These are phyloP conservation scores for Cetradonia linearis DNA, from an alignment of 495 filamentous ascomycete species.

Conservation along the genomic window DNA sequence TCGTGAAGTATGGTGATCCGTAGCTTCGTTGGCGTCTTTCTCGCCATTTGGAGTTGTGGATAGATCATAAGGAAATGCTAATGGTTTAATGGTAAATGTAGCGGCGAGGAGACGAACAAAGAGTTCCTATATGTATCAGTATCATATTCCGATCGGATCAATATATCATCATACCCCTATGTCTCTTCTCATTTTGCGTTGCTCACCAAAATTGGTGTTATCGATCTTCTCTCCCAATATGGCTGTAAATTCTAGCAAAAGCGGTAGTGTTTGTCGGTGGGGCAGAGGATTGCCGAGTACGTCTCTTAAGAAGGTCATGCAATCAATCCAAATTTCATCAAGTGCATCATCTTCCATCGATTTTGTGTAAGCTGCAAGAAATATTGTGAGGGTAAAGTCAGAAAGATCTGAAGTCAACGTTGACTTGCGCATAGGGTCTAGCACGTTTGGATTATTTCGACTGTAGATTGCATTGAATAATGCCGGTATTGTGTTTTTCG, in stretches of 20 bases:
- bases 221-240: conserved; percentile 88
- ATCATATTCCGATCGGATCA: not conserved
- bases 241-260: conserved; percentile 77
- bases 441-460: conserved; percentile 69
- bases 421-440: conserved; percentile 73
- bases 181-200: conserved; percentile 86
- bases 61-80: conserved; percentile 44
- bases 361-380: conserved; percentile 77
- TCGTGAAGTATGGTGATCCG: not conserved
- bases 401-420: conserved; percentile 73
- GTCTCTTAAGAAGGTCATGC: conserved; percentile 81
- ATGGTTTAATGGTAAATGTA: conserved; percentile 78
- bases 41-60: conserved; percentile 18
- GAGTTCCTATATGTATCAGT: conserved; percentile 57
- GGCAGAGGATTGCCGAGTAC: conserved; percentile 90
- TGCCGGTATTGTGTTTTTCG: conserved; percentile 88
- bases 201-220: conserved; percentile 95
- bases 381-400: conserved; percentile 74
- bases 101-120: conserved; percentile 80
- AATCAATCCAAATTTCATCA: conserved; percentile 97
- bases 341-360: conserved; percentile 96
- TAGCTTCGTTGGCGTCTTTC: not conserved
- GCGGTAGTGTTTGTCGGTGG: conserved; percentile 80
- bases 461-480: conserved; percentile 96
- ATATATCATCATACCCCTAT: conserved; percentile 54